Base-by-base conservation (phyloP, 176 grass and related monocot genomes). In the Paspalum vaginatum region DNA sequence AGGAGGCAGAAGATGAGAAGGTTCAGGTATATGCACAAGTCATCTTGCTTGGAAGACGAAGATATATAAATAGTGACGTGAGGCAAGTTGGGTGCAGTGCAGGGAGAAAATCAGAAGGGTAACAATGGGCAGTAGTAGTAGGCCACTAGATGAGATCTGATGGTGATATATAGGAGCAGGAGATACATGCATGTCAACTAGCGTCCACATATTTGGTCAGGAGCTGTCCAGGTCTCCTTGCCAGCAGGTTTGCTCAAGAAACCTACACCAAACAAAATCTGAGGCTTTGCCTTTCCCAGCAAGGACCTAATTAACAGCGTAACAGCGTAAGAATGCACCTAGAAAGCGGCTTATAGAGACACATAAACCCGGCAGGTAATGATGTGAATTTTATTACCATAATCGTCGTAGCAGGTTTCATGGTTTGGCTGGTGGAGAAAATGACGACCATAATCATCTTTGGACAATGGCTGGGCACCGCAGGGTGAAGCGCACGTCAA, bases 31-130 rank as follows among this genome's bases (percentile, higher is more conserved):
- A 41, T 63, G 53, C 17, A 69, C 64, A 78, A 65, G 42, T 68
- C 40, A 32, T 68, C 40, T 54, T 61, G 67, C 64, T 41, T 61
- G 41, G 57, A 59, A 61, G 85, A 81, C 83, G 45, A 54, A 62
- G 80, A 79, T 86, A 94, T 75, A 86, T 83, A 76, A 83, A n/a
- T n/a, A n/a, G n/a, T n/a, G n/a, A n/a, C n/a, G 83, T 73, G 81
- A 65, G 85, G 82, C 63, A 86, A 86, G 68, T 68, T 52, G 85
- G 85, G 80, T 47, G 12, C 55, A 57, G 47, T 48, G 27, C 20
- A 21, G 48, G 53, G 77, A 80, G 6, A 54, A 54, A 58, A 75
- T 44, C 9, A 55, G 66, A 13, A 53, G 43, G 37, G 10, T 57
- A 57, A 14, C 22, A 85, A 74, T 86, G 77, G 52, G 61, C 18